Percentiles rank a stretch among this genome's conserved stretches.
phyloP scores from a whole-genome alignment of 371 early-diverging fungal genomes.

The Rhizopus stolonifer region DNA sequence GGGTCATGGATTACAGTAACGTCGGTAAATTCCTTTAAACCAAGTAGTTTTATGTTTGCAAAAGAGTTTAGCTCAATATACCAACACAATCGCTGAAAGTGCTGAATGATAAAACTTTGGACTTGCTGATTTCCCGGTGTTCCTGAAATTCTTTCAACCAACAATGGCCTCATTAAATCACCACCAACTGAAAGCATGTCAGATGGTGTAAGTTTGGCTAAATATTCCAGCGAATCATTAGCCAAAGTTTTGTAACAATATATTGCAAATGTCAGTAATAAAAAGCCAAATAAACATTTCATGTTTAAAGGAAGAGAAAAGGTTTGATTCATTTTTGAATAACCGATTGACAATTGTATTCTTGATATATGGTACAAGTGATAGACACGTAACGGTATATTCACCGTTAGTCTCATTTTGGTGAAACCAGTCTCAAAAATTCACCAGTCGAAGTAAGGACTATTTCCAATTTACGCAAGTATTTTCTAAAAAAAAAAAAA shows the following conservation, averaged over 20 bases:
- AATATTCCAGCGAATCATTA: conserved; percentile 17
- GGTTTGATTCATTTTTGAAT: too few species aligned
- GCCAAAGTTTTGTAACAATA: conserved; percentile 14
- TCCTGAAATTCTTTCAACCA: conserved; percentile 78
- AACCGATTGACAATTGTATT: too few species aligned
- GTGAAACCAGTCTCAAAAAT: too few species aligned
- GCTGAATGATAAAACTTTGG: conserved; percentile 63
- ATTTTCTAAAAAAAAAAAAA: too few species aligned
- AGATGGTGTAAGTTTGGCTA: conserved; percentile 14
- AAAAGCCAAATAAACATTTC: not conserved
- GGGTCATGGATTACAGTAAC: conserved; percentile 86
- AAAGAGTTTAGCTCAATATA: conserved; percentile 81
- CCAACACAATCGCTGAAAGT: conserved; percentile 68
- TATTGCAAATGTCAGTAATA: not conserved
- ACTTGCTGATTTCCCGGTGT: conserved; percentile 70
- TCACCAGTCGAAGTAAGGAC: too few species aligned
- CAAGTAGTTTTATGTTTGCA: conserved; percentile 71
- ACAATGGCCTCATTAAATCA: conserved; percentile 59
- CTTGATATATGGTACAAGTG: too few species aligned
- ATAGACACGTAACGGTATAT: too few species aligned
- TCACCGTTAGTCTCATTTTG: too few species aligned
- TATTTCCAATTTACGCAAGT: too few species aligned
- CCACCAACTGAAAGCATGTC: conserved; percentile 40
- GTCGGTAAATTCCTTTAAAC: conserved; percentile 75
- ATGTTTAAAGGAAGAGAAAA: not conserved